phyloP scores from a whole-genome alignment of 2,329 filamentous ascomycete genomes.

The Neoscytalidium dimidiatum region DNA sequence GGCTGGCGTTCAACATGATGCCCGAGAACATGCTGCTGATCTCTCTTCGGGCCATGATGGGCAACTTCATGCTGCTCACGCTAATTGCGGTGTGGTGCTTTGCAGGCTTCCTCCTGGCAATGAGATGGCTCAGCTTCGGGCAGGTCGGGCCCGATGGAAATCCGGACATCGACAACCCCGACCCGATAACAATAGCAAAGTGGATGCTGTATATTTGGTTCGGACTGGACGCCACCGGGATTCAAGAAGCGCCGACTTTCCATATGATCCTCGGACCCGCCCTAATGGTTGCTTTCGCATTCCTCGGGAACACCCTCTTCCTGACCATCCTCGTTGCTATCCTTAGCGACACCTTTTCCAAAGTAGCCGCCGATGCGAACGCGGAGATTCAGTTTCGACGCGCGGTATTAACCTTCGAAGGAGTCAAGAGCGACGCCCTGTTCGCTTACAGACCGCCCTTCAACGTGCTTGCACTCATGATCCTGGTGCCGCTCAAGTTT shows the following conservation, averaged over 20 bases:
- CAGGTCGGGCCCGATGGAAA: slow-evolving; percentile 21
- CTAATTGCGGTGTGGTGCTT: slow-evolving; percentile 81
- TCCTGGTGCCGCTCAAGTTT: slow-evolving; percentile 77
- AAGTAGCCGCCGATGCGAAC: slow-evolving; percentile 72
- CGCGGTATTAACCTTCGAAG: slow-evolving; percentile 80
- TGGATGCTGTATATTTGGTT: slow-evolving; percentile 97
- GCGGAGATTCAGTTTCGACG: slow-evolving; percentile 84
- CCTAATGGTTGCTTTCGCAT: slow-evolving; percentile 81
- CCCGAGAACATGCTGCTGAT: slow-evolving; percentile 85
- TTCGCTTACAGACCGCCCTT: slow-evolving; percentile 83
- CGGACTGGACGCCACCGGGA: slow-evolving; percentile 70
- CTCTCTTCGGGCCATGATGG: slow-evolving; percentile 80
- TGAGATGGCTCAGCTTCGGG: slow-evolving; percentile 70
- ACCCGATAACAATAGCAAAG: slow-evolving; percentile 69
- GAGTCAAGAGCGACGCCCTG: slow-evolving; percentile 80
- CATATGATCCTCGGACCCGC: slow-evolving; percentile 78
- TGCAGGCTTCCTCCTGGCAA: slow-evolving; percentile 74
- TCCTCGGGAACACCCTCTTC: slow-evolving; percentile 84
- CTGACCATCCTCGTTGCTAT: slow-evolving; percentile 88
- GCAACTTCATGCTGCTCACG: slow-evolving; percentile 78
- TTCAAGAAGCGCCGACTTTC: slow-evolving; percentile 64
- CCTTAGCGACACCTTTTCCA: slow-evolving; percentile 80
- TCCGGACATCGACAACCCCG: slow-evolving; percentile 17
- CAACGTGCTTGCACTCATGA: slow-evolving; percentile 74
- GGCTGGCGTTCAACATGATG: slow-evolving; percentile 79